phyloP scores from a whole-genome alignment of 169 alveolate genomes.

The Cryptosporidium canis region DNA sequence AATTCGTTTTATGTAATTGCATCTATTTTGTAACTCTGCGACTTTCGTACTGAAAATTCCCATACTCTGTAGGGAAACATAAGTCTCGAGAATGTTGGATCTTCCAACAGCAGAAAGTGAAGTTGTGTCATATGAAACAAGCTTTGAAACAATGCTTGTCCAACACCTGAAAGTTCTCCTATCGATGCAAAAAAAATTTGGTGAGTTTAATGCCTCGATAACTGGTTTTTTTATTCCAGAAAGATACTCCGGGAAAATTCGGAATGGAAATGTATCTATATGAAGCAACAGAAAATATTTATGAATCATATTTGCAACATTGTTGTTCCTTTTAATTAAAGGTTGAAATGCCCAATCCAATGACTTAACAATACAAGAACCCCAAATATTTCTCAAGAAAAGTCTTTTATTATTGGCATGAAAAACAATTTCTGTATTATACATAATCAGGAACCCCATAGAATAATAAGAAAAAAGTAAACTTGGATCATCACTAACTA shows the following conservation, averaged over 20 bases:
- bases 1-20: conserved; percentile 73
- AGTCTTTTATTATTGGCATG: conserved; percentile 34
- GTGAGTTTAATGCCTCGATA: conserved; percentile 67
- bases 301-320: conserved; percentile 64
- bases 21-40: conserved; percentile 68
- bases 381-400: conserved; percentile 38
- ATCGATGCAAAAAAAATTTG: conserved; percentile 64
- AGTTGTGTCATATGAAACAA: conserved; percentile 18
- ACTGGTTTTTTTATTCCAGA: conserved; percentile 71
- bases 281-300: conserved; percentile 55
- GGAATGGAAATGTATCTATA: conserved; percentile 67
- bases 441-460: conserved; percentile 57
- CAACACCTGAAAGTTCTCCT: conserved; percentile 73
- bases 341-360: conserved; percentile 63
- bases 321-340: conserved; percentile 33
- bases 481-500: conserved; percentile 64
- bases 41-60: conserved; percentile 77
- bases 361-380: conserved; percentile 18
- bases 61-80: conserved; percentile 41
- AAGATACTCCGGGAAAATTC: conserved; percentile 61
- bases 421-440: conserved; percentile 24
- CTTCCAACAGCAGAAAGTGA: conserved; percentile 48
- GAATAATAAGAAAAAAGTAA: conserved; percentile 63
- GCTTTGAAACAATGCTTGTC: conserved; percentile 39
- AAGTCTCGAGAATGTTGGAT: conserved; percentile 29